Evolutionary conservation across 1,284 basidiomycete species (phyloP).

Genomic region (Filobasidium uniguttulatum): DNA sequence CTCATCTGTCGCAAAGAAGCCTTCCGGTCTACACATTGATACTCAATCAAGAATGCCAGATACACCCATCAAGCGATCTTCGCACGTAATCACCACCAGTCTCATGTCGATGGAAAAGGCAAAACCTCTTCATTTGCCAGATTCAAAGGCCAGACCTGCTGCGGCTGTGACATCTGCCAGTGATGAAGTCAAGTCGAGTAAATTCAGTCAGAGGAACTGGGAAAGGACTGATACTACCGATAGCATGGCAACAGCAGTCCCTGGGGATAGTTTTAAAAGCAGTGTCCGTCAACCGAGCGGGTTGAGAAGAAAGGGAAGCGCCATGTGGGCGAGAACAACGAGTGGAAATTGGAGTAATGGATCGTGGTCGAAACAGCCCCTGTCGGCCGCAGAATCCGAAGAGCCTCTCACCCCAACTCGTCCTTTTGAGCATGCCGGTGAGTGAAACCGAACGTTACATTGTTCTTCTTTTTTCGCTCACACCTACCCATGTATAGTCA

Average conservation of each 20-base stretch:
- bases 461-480: background rate
- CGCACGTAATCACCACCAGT: background rate
- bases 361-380: constrained; percentile 5
- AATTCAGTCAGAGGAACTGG: background rate
- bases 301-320: constrained; percentile 32
- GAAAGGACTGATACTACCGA: constrained; percentile 4
- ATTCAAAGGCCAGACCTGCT: background rate
- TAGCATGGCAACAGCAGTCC: background rate
- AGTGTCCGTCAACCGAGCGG: constrained; percentile 17
- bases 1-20: background rate
- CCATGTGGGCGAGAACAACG: constrained; percentile 24
- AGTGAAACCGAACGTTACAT: background rate
- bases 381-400: constrained; percentile 5
- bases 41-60: constrained; percentile 10
- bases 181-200: background rate
- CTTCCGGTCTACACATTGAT: background rate
- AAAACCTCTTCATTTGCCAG: background rate
- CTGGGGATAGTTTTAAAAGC: background rate
- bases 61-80: constrained; percentile 9
- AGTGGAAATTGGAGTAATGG: constrained; percentile 17
- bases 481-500: background rate
- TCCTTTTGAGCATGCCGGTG: constrained; percentile 16
- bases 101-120: background rate
- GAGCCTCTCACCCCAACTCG: constrained; percentile 21
- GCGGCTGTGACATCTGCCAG: background rate